Conservation (phyloP, 2,329 filamentous ascomycete species). For the Beauveria scarabaeidicola region DNA sequence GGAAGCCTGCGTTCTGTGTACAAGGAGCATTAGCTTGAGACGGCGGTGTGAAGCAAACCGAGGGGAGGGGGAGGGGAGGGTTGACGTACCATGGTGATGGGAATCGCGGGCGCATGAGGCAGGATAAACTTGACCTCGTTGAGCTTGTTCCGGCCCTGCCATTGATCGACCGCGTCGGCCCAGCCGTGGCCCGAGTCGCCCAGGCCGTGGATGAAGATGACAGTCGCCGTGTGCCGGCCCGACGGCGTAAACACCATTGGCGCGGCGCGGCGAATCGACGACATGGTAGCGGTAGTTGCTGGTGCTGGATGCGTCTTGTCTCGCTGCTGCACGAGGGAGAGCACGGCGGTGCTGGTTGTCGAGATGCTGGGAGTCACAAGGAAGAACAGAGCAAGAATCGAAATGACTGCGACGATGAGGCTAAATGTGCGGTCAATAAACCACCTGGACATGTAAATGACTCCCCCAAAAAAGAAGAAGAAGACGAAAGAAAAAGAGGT, state of each 20-base stretch:
- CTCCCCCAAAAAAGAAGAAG: not conserved
- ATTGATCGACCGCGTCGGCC: constrained; percentile 79
- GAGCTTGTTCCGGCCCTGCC: constrained; percentile 69
- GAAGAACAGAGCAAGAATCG: not conserved
- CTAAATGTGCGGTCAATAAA: not conserved
- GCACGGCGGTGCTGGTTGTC: not conserved
- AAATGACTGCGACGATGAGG: not conserved
- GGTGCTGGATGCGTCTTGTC: not conserved
- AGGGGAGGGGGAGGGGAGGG: too few species aligned
- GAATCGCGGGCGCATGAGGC: constrained; percentile 79
- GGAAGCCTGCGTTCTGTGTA: constrained; percentile 60
- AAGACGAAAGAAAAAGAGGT: not conserved
- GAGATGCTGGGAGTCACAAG: not conserved
- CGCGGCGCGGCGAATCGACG: constrained; percentile 25
- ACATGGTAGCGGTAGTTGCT: constrained; percentile 11
- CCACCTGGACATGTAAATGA: not conserved
- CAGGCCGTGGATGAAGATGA: constrained; percentile 89
- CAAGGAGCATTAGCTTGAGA: too few species aligned
- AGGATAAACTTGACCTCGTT: constrained; percentile 90
- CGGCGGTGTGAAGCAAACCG: too few species aligned
- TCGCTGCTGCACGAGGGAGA: not conserved
- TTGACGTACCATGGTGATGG: constrained; percentile 55
- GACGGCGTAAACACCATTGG: constrained; percentile 70
- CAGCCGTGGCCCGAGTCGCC: constrained; percentile 76
- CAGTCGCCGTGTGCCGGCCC: constrained; percentile 80